phyloP scores from a whole-genome alignment of 345 rosid genomes.

The Eucalyptus erythrocorys region DNA sequence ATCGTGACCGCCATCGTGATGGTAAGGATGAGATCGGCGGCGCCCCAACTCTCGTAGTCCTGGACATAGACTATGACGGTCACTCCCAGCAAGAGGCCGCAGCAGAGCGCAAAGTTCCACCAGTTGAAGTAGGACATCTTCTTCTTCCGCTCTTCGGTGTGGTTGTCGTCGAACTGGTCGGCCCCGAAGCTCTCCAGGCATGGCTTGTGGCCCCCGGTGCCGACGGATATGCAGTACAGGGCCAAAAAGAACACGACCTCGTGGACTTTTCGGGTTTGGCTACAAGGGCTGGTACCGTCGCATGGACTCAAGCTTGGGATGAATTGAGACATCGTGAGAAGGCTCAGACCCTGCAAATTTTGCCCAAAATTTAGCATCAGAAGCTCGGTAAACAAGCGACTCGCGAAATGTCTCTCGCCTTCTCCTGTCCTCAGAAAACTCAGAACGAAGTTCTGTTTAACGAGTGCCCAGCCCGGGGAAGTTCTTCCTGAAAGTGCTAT shows the following conservation, averaged over 20 bases:
- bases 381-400: background rate
- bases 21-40: constrained; percentile 16
- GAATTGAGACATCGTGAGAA: constrained; percentile 24
- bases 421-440: background rate
- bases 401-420: background rate
- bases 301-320: constrained; percentile 21
- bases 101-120: constrained; percentile 28
- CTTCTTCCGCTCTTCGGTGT: constrained; percentile 22
- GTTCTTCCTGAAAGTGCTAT: background rate
- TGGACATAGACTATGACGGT: constrained; percentile 21
- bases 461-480: background rate
- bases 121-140: constrained; percentile 47
- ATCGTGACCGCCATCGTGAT: constrained; percentile 10
- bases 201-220: constrained; percentile 40
- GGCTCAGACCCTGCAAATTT: constrained; percentile 23
- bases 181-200: constrained; percentile 43
- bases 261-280: constrained; percentile 17
- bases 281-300: background rate
- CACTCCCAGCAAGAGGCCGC: constrained; percentile 29
- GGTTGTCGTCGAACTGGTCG: constrained; percentile 40
- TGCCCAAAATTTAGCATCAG: background rate
- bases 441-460: background rate
- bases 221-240: constrained; percentile 30
- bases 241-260: constrained; percentile 27
- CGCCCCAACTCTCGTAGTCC: constrained; percentile 21